Evolutionary conservation across 1,139 yeast genomes (phyloP).

Genomic region (Hansenula anomala): DNA sequence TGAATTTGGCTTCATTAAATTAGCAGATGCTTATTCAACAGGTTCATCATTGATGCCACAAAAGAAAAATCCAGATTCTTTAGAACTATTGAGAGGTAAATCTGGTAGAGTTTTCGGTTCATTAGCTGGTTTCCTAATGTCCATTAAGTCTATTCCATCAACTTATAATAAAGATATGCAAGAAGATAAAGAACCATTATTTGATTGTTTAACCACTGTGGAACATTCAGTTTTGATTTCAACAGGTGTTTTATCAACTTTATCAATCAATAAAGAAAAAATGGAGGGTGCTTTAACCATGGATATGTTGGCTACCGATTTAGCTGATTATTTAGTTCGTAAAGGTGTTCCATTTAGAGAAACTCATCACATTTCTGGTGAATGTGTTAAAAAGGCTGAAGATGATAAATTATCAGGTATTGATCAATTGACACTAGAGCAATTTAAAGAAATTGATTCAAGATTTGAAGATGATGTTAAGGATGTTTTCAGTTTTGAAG

Average conservation of each 20-base stretch:
- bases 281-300: constrained; percentile 89
- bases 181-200: constrained; percentile 96
- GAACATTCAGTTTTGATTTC: constrained; percentile 92
- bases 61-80: constrained; percentile 95
- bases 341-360: constrained; percentile 99
- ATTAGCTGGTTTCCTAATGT: constrained; percentile 92
- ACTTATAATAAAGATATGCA: constrained; percentile 98
- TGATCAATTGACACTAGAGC: constrained; percentile 71
- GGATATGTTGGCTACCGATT: constrained; percentile 99
- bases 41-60: constrained; percentile 99
- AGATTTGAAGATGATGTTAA: constrained; percentile 80
- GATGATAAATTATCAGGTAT: constrained; percentile 70
- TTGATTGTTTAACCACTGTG: constrained; percentile 85
- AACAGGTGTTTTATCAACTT: constrained; percentile 91
- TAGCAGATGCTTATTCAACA: constrained; percentile 97
- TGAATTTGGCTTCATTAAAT: constrained; percentile 88
- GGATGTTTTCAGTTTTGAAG: constrained; percentile 84
- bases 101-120: constrained; percentile 97
- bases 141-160: constrained; percentile 92
- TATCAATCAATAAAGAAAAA: constrained; percentile 61
- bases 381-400: constrained; percentile 91
- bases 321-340: constrained; percentile 95
- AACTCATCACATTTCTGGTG: constrained; percentile 97
- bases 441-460: constrained; percentile 70
- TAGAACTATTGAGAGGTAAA: constrained; percentile 93